These are phyloP conservation scores for Verticillium zaregamsianum DNA, from an alignment of 2,329 filamentous ascomycete genomes.

Conservation along the genomic window DNA sequence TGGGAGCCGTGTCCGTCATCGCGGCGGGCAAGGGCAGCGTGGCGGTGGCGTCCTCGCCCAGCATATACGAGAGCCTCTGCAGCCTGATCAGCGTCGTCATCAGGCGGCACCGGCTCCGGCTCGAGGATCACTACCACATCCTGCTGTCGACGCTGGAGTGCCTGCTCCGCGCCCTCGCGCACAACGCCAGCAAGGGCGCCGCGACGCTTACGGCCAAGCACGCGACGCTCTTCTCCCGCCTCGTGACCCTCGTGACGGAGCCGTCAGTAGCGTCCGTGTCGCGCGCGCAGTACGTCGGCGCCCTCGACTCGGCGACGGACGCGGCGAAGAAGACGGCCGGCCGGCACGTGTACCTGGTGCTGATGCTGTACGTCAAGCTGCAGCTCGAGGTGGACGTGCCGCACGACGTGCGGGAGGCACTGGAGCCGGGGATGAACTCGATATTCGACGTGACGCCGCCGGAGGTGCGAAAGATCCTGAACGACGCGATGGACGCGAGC, in stretches of 20 bases:
- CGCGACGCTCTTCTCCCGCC: slow-evolving; percentile 48
- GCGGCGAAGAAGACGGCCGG: slow-evolving; percentile 58
- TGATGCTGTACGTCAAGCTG: slow-evolving; percentile 57
- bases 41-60: slow-evolving; percentile 19
- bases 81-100: slow-evolving; percentile 53
- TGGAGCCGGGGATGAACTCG: slow-evolving; percentile 55
- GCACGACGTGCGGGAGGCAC: slow-evolving; percentile 46
- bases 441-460: slow-evolving; percentile 54
- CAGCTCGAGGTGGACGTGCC: slow-evolving; percentile 53
- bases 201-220: slow-evolving; percentile 30
- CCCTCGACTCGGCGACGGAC: slow-evolving; percentile 56
- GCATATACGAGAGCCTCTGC: slow-evolving; percentile 43
- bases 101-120: slow-evolving; percentile 54
- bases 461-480: slow-evolving; percentile 51
- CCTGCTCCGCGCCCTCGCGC: slow-evolving; percentile 50
- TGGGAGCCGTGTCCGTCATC: slow-evolving; percentile 38
- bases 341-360: slow-evolving; percentile 56
- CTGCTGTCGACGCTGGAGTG: slow-evolving; percentile 50
- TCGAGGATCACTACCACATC: slow-evolving; percentile 60
- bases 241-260: slow-evolving; percentile 57
- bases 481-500: slow-evolving; percentile 55
- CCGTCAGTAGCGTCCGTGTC: slow-evolving; percentile 53
- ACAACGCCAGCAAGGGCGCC: slow-evolving; percentile 24
- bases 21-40: slow-evolving; percentile 13
- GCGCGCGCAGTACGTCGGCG: slow-evolving; percentile 35